A percentile compares a stretch with the other conserved stretches of the same genome.
phyloP scores from a whole-genome alignment of 805 yeast species.

The Ogataea allantospora region DNA sequence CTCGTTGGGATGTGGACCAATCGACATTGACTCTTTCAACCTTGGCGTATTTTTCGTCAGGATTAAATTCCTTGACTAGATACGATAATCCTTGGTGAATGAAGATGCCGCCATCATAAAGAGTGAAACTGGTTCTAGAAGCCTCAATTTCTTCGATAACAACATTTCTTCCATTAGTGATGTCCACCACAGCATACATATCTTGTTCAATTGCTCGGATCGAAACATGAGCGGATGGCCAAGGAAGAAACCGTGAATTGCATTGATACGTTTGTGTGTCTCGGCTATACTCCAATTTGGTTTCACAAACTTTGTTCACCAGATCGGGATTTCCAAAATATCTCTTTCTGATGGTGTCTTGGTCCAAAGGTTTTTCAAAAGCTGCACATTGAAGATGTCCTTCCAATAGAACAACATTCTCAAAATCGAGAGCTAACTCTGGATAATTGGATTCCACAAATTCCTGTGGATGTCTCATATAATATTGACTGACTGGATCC shows the following conservation, averaged over 20 bases:
- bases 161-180: constrained; percentile 69
- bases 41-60: constrained; percentile 76
- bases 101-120: constrained; percentile 90
- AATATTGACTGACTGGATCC: constrained; percentile 84
- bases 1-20: constrained; percentile 91
- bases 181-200: constrained; percentile 84
- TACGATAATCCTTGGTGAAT: constrained; percentile 93
- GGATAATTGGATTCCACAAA: constrained; percentile 54
- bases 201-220: constrained; percentile 83
- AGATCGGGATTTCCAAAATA: constrained; percentile 50
- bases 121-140: constrained; percentile 82
- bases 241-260: constrained; percentile 62
- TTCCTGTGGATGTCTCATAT: constrained; percentile 64
- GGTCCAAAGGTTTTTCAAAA: constrained; percentile 68
- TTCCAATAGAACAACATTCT: constrained; percentile 62
- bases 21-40: constrained; percentile 89
- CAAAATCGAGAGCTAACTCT: constrained; percentile 58
- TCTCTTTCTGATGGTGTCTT: constrained; percentile 42
- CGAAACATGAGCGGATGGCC: constrained; percentile 76
- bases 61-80: constrained; percentile 77
- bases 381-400: constrained; percentile 95
- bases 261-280: constrained; percentile 53
- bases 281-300: constrained; percentile 40
- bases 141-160: constrained; percentile 90
- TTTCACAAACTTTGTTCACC: constrained; percentile 26